Evolutionary conservation across 345 rosid species (phyloP).

Genomic region (Rhodomyrtus tomentosa): DNA sequence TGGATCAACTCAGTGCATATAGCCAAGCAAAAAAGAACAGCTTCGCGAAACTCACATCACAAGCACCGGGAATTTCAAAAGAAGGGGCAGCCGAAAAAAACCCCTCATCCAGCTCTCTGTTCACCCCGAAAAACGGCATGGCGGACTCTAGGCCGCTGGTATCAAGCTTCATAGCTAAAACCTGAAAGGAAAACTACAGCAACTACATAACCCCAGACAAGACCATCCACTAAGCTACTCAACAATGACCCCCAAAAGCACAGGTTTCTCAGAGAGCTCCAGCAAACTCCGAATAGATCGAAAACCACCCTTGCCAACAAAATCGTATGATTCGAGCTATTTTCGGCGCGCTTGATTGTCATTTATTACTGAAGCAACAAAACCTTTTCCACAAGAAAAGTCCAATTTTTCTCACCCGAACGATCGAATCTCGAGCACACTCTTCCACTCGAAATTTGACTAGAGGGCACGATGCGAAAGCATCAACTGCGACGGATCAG

Average conservation of each 20-base stretch:
- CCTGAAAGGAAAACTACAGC: neutral
- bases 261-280: neutral
- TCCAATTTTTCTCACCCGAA: neutral
- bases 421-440: neutral
- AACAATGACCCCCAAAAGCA: neutral
- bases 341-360: neutral
- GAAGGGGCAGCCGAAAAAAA: conserved; percentile 39
- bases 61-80: conserved; percentile 52
- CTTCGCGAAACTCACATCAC: conserved; percentile 46
- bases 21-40: neutral
- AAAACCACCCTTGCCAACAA: neutral
- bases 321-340: neutral
- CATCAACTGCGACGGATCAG: no score
- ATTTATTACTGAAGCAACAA: neutral
- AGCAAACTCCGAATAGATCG: neutral
- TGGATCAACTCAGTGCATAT: neutral
- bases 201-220: neutral
- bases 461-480: no score
- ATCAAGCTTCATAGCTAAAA: conserved; percentile 64
- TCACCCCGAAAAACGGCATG: conserved; percentile 17
- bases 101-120: conserved; percentile 25
- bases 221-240: neutral
- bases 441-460: neutral
- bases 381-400: neutral
- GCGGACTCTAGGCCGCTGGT: conserved; percentile 66